Evolutionary conservation across 228 moss, liverwort and hornwort genomes (phyloP), one percentile per base, ranked within the genome.

Genomic region (Sphagnum fallax): DNA sequence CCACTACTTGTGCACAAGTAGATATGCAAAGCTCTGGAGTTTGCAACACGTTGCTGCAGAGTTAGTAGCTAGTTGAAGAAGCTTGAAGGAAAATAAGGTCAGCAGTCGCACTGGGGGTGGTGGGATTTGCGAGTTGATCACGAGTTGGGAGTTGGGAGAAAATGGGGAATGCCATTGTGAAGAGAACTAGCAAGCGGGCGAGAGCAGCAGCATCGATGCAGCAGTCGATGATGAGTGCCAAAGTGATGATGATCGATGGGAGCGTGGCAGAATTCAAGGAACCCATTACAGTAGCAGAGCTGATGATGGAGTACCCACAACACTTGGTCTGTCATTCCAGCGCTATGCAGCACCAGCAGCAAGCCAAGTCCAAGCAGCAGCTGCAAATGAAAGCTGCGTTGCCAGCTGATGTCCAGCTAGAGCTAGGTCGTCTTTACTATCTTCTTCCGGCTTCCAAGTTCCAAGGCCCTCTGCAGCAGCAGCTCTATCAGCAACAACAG

Each of bases 381-480:
- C 59, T 60, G 14, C 70, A 71, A 58, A 78, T 74, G 74, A 78
- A 78, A 51, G 67, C 75, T 13, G 67, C 75, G 71, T 71, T 79
- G 4, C 68, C 75, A 8, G 75, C 74, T 8, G 75, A 75, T 59
- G 57, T 68, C 14, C 73, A 79, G 57, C 68, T 79, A 57, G 79
- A 79, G 49, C 62, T 71, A 5, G 79, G 79, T 50, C 75, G 75
- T 15, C 51, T 75, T 6, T 79, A 79, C 52, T 79, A 79, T 48
- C 64, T 79, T 11, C 71, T 79, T 10, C 71, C 79, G 2, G 70
- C 71, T 67, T 55, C 71, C 51, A 79, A 79, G 18, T 79, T 75
- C 59, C 69, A 73, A 53, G 78, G 70, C 18, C 60, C 66, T 48
- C 74, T 78, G 32, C 32, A 32, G 32, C 32, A 4, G 47, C 61